phyloP scores from a whole-genome alignment of 352 stramenopile genomes.

The Globisporangium camurandrum region DNA sequence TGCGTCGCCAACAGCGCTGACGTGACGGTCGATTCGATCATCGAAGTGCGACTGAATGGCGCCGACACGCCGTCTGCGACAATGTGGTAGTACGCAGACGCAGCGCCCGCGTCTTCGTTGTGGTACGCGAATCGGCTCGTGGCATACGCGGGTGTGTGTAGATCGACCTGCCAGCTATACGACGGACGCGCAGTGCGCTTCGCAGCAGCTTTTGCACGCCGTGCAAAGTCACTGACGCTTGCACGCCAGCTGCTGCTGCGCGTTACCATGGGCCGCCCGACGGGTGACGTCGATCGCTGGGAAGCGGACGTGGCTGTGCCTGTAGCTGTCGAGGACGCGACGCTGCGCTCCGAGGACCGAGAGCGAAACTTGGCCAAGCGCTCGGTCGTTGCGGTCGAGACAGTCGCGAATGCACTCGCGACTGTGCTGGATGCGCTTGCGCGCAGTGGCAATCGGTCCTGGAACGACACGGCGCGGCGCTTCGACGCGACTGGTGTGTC shows the following conservation, averaged over 20 bases:
- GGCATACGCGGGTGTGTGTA: slow-evolving; percentile 30
- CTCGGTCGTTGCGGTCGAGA: slow-evolving; percentile 26
- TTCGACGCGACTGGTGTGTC: slow-evolving; percentile 18
- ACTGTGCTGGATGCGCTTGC: slow-evolving; percentile 20
- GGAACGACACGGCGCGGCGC: slow-evolving; percentile 42
- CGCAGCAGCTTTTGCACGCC: slow-evolving; percentile 6
- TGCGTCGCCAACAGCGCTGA: slow-evolving; percentile 49
- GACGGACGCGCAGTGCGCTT: too few relatives aligned
- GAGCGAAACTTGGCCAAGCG: slow-evolving; percentile 34
- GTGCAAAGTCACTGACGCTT: slow-evolving; percentile 16
- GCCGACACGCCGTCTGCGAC: slow-evolving; percentile 71
- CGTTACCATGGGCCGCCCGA: background rate
- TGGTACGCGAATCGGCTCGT: slow-evolving; percentile 39
- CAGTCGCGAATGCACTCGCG: slow-evolving; percentile 31
- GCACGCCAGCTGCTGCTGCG: slow-evolving; percentile 16
- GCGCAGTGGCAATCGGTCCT: slow-evolving; percentile 31
- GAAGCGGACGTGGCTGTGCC: background rate
- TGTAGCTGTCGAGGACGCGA: background rate
- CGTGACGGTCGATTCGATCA: slow-evolving; percentile 22
- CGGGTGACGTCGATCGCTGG: too few relatives aligned
- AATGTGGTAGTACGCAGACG: slow-evolving; percentile 61
- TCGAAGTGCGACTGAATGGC: slow-evolving; percentile 35
- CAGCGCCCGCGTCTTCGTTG: slow-evolving; percentile 60
- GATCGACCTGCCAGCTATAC: slow-evolving; percentile 10
- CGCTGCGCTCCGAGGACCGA: slow-evolving; percentile 17